These are phyloP conservation scores for Leishmania gerbilli DNA, from an alignment of 208 protist species.

Conservation along the genomic window DNA sequence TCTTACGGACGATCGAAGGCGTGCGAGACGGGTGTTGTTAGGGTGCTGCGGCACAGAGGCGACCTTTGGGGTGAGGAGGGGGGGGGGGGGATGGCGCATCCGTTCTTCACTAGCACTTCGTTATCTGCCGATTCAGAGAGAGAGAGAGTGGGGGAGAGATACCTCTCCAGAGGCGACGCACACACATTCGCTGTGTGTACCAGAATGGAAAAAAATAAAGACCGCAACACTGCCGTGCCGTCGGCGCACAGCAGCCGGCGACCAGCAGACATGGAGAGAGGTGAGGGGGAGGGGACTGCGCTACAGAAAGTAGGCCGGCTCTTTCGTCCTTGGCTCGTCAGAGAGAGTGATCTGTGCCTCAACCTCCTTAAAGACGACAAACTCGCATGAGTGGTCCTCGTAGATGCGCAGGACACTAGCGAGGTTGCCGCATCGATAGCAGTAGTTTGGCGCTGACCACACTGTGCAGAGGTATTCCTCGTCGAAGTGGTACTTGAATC, in stretches of 20 bases:
- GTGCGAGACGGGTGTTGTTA: background rate
- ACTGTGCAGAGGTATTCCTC: conserved; percentile 93
- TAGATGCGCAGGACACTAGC: conserved; percentile 93
- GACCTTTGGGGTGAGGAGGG: background rate
- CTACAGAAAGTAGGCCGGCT: conserved; percentile 79
- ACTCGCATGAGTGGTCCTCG: conserved; percentile 85
- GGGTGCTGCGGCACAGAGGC: background rate
- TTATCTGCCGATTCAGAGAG: background rate
- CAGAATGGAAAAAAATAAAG: background rate
- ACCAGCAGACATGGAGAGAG: background rate
- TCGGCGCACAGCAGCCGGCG: background rate
- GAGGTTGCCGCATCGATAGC: conserved; percentile 96
- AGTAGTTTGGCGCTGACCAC: conserved; percentile 99
- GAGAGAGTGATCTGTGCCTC: conserved; percentile 48
- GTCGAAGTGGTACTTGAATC: conserved; percentile 91
- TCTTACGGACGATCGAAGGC: background rate
- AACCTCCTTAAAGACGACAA: conserved; percentile 85
- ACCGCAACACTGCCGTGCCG: background rate
- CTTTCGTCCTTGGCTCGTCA: conserved; percentile 39
- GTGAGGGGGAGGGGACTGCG: background rate
- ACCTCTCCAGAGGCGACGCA: no score
- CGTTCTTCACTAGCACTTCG: background rate
- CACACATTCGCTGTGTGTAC: background rate
- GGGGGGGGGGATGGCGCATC: background rate
- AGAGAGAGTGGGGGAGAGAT: no score